A percentile compares a stretch with the other conserved stretches of the same genome.
phyloP scores from a whole-genome alignment of 1,284 basidiomycete genomes.

The Boletellus sp. region DNA sequence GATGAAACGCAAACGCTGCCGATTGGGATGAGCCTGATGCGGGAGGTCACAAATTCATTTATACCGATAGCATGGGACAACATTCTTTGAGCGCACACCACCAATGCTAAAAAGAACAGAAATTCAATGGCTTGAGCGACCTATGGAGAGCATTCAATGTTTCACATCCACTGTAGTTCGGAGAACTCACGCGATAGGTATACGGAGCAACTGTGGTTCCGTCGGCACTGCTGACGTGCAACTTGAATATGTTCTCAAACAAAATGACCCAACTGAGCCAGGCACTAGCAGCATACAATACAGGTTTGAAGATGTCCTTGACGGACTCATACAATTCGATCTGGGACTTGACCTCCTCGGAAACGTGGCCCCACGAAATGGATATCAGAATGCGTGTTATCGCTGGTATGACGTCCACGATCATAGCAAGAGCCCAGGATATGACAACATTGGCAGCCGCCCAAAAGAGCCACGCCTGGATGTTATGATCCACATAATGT shows the following conservation, averaged over 20 bases:
- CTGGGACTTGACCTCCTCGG: slow-evolving; percentile 59
- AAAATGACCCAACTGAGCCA: slow-evolving; percentile 72
- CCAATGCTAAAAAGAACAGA: slow-evolving; percentile 63
- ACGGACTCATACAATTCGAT: slow-evolving; percentile 66
- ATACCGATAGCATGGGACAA: slow-evolving; percentile 57
- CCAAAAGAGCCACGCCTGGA: slow-evolving; percentile 78
- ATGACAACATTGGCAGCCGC: slow-evolving; percentile 68
- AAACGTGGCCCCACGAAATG: slow-evolving; percentile 69
- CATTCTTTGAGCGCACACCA: slow-evolving; percentile 60
- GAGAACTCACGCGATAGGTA: slow-evolving; percentile 38
- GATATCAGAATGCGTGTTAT: slow-evolving; percentile 50
- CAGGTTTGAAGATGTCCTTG: slow-evolving; percentile 64
- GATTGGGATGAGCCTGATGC: slow-evolving; percentile 9
- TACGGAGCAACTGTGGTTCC: slow-evolving; percentile 50
- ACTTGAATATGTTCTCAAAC: slow-evolving; percentile 56
- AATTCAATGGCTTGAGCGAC: slow-evolving; percentile 60
- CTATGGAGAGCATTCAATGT: slow-evolving; percentile 25
- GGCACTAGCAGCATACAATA: slow-evolving; percentile 60
- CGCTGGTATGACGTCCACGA: slow-evolving; percentile 62
- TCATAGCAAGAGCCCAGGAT: slow-evolving; percentile 71
- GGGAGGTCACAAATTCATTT: background rate
- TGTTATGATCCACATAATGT: slow-evolving; percentile 58
- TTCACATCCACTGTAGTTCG: background rate
- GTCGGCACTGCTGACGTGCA: slow-evolving; percentile 46
- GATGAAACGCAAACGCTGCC: slow-evolving; percentile 68